Base-by-base conservation (phyloP, 768 basidiomycete genomes). In the Lentinula sp. region DNA sequence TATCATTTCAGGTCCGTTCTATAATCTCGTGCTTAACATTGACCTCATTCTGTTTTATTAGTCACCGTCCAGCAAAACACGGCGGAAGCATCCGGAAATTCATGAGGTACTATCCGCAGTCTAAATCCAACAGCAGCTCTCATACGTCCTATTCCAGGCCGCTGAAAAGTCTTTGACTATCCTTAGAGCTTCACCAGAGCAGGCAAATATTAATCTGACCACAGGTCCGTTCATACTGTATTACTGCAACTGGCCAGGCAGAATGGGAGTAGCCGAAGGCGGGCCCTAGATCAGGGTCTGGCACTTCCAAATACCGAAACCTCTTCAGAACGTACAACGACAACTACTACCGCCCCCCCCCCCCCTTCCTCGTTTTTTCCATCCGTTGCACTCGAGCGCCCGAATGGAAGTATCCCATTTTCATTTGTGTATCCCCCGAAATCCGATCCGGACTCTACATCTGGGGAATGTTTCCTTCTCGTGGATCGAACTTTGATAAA, bases 61-160 rank as follows among this genome's bases (percentile, higher is more conserved):
- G 90, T 90, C 94, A 42, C 74, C 97, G 65, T 85, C 93, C 8
- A 91, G 88, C 67, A 95, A 96, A 77, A 93, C 92, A 28, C 83
- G 87, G 67, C 78, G 95, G 62, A 92, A 91, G 66, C 88, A 95
- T 72, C 92, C 93, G 20, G 95, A 97, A 71, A 92, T 97, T 66
- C 89, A 91, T 69, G 95, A 96, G 84, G 94, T 95, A 71, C 72
- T 73, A 45, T 45, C 55, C 28, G 46, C 48, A 45, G 37, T 9
- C 23, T 9, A 4, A 51, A 15, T 15, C 50, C 32, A 33, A 33
- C 5, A 35, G 2, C 35, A 23, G 16, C 28, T 36, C n/a, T 42
- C 56, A 13, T 32, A 39, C n/a, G 33, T 41, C 46, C 64, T 55
- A 12, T 43, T 48, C 4, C 65, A 82, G 92, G 93, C 93, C 32